Evolutionary conservation across 345 rosid species (phyloP).

Genomic region (Syzygium oleosum): DNA sequence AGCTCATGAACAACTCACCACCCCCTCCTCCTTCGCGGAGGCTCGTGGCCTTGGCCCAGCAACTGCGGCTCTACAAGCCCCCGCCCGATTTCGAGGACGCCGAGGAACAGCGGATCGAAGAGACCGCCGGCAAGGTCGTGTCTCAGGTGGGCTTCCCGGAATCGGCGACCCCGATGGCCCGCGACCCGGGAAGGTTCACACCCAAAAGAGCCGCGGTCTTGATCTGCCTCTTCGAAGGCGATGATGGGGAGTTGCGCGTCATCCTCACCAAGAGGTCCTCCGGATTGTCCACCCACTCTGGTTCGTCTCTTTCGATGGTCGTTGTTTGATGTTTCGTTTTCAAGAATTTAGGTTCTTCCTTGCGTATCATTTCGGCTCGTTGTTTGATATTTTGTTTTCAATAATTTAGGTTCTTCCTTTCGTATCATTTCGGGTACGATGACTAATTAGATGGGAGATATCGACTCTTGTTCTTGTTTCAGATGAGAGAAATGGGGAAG

Average conservation of each 20-base stretch:
- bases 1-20: not conserved
- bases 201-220: slow-evolving; percentile 90
- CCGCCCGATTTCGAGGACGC: slow-evolving; percentile 12
- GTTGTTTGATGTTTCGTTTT: no score
- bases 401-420: not conserved
- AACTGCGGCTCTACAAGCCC: slow-evolving; percentile 67
- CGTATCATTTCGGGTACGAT: not conserved
- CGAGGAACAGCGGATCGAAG: not conserved
- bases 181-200: slow-evolving; percentile 41
- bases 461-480: not conserved
- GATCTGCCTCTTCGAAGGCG: slow-evolving; percentile 85
- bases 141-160: slow-evolving; percentile 82
- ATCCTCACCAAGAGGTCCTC: slow-evolving; percentile 84
- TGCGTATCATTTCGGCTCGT: no score
- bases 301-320: slow-evolving; percentile 21
- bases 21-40: slow-evolving; percentile 24
- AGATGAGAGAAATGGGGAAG: not conserved
- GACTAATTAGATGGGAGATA: not conserved
- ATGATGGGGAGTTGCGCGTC: slow-evolving; percentile 71
- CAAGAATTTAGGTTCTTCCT: not conserved
- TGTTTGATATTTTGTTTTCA: not conserved
- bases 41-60: slow-evolving; percentile 50
- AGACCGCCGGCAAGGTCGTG: slow-evolving; percentile 51
- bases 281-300: slow-evolving; percentile 71
- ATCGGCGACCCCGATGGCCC: slow-evolving; percentile 39